phyloP scores from a whole-genome alignment of 2,329 filamentous ascomycete species.

The Talaromyces albobiverticillius region DNA sequence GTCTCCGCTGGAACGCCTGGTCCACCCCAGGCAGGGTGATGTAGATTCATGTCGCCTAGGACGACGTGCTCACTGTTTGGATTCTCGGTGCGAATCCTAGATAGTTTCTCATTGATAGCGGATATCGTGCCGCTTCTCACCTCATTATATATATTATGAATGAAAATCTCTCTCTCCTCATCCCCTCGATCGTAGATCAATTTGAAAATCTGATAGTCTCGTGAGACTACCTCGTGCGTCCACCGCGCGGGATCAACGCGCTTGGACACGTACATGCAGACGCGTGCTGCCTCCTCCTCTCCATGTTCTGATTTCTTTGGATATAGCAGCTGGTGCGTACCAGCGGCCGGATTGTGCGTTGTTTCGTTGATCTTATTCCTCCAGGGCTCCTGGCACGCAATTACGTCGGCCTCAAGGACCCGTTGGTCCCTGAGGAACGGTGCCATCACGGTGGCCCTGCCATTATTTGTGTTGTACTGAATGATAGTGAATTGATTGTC shows the following conservation, averaged over 20 bases:
- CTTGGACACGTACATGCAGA: not conserved
- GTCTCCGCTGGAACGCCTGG: constrained; percentile 5
- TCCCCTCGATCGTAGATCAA: not conserved
- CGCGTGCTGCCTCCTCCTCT: not conserved
- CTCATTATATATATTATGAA: not conserved
- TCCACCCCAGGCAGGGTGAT: constrained; percentile 19
- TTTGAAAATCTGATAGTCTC: not conserved
- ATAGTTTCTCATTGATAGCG: not conserved
- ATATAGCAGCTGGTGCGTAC: constrained; percentile 20
- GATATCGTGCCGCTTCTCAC: not conserved
- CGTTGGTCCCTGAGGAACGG: constrained; percentile 17
- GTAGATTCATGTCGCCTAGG: constrained; percentile 20
- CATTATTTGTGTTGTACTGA: constrained; percentile 16
- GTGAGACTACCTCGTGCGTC: not conserved
- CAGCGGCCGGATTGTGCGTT: constrained; percentile 21
- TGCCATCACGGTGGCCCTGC: constrained; percentile 22
- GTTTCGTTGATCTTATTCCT: constrained; percentile 20
- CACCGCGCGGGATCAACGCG: not conserved
- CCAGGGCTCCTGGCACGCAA: constrained; percentile 25
- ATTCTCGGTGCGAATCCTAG: not conserved
- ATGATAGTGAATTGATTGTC: not conserved
- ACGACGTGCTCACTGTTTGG: constrained; percentile 1
- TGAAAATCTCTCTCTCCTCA: fast-evolving
- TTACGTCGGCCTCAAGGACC: constrained; percentile 21
- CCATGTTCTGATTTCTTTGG: not conserved